Evolutionary conservation across 768 basidiomycete genomes (phyloP).

Genomic region (Hygrophorus russula): DNA sequence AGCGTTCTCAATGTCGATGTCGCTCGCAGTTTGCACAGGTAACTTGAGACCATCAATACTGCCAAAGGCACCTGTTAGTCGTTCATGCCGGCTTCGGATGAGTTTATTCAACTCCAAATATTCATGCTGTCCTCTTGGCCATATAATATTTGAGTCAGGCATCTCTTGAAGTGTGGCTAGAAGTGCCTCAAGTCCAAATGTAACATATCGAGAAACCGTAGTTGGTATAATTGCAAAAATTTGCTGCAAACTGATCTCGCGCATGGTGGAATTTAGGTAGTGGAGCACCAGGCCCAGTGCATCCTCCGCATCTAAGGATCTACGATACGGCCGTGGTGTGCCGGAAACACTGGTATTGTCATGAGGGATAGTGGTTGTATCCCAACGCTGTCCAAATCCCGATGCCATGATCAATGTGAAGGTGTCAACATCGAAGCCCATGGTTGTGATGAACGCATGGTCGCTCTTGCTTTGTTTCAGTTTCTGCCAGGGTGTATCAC

Average conservation of each 20-base stretch:
- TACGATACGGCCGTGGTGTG: no score
- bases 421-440: slow-evolving; percentile 24
- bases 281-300: no score
- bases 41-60: slow-evolving; percentile 28
- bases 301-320: no score
- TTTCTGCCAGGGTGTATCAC: slow-evolving; percentile 23
- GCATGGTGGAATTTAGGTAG: slow-evolving; percentile 30
- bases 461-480: slow-evolving; percentile 21
- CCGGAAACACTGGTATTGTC: slow-evolving; percentile 18
- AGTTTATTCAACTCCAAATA: slow-evolving; percentile 16
- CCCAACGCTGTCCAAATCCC: slow-evolving; percentile 21
- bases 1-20: slow-evolving; percentile 29
- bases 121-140: slow-evolving; percentile 16
- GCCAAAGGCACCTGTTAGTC: slow-evolving; percentile 28
- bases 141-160: slow-evolving; percentile 18
- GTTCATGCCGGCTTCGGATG: slow-evolving; percentile 19
- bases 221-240: slow-evolving; percentile 33
- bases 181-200: slow-evolving; percentile 22
- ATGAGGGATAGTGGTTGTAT: slow-evolving; percentile 19
- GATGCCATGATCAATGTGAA: slow-evolving; percentile 21
- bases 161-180: slow-evolving; percentile 17
- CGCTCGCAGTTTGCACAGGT: slow-evolving; percentile 19
- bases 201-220: slow-evolving; percentile 23
- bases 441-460: slow-evolving; percentile 31
- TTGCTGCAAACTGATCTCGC: slow-evolving; percentile 26